Conservation (phyloP, 768 basidiomycete genomes). For the Calocybe gangraenosa region DNA sequence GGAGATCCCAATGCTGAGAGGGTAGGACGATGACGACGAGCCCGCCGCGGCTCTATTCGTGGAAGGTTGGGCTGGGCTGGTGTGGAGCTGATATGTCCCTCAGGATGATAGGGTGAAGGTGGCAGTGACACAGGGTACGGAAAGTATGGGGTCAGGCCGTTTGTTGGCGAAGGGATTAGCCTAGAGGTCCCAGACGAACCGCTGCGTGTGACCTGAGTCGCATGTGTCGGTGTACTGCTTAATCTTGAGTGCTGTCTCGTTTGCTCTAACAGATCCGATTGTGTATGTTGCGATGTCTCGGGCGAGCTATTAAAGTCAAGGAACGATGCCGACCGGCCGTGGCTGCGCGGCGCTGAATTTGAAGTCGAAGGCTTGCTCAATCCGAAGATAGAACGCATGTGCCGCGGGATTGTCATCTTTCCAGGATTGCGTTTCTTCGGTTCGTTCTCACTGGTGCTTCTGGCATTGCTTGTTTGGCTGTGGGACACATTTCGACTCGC, state of each 20-base stretch:
- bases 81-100: constrained; percentile 12
- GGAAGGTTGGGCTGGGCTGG: constrained; percentile 28
- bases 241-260: constrained; percentile 28
- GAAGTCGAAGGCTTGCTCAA: constrained; percentile 14
- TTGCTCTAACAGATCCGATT: constrained; percentile 10
- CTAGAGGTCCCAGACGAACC: constrained; percentile 8
- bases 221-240: constrained; percentile 27
- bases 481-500: not conserved
- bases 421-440: constrained; percentile 10
- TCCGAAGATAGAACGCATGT: constrained; percentile 18
- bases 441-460: constrained; percentile 16
- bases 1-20: constrained; percentile 39
- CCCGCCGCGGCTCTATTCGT: constrained; percentile 44
- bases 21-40: constrained; percentile 29
- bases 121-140: constrained; percentile 45
- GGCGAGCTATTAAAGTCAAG: constrained; percentile 34
- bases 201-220: constrained; percentile 10
- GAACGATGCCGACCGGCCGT: constrained; percentile 26
- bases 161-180: constrained; percentile 13
- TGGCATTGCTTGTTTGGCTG: not conserved
- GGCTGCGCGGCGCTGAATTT: not conserved
- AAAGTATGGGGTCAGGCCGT: constrained; percentile 27
- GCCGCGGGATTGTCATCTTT: constrained; percentile 14
- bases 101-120: constrained; percentile 33
- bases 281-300: constrained; percentile 21